Conservation (phyloP, 495 filamentous ascomycete species). For the Cenococcum geophilum region DNA sequence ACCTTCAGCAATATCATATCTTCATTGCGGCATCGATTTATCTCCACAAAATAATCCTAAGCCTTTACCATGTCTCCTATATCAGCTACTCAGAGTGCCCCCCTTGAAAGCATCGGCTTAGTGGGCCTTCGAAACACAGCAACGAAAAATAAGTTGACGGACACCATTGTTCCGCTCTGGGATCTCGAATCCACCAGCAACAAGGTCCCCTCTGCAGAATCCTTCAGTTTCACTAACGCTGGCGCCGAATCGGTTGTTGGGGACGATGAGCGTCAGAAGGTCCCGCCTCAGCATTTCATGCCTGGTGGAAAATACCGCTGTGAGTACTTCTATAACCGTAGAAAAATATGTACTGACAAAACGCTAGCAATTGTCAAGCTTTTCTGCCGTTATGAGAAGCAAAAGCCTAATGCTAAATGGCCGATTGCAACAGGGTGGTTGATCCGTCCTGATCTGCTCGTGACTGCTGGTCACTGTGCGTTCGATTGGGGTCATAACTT, state of each 20-base stretch:
- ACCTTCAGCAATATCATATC: no score
- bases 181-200: slow-evolving; percentile 5
- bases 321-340: neutral
- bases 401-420: slow-evolving; percentile 10
- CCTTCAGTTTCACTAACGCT: slow-evolving; percentile 6
- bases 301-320: slow-evolving; percentile 16
- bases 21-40: no score
- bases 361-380: slow-evolving; percentile 10
- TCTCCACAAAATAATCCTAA: no score
- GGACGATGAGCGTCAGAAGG: slow-evolving; percentile 10
- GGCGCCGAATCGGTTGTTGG: slow-evolving; percentile 11
- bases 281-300: slow-evolving; percentile 5
- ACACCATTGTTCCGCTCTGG: slow-evolving; percentile 12
- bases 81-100: no score
- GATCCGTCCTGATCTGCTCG: slow-evolving; percentile 30
- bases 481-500: slow-evolving; percentile 38
- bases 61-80: no score
- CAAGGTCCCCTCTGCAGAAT: slow-evolving; percentile 7
- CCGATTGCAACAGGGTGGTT: slow-evolving; percentile 12
- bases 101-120: slow-evolving; percentile 5
- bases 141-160: slow-evolving; percentile 12
- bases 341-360: neutral
- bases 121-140: slow-evolving; percentile 13
- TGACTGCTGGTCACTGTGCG: slow-evolving; percentile 41
- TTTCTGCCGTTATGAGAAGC: slow-evolving; percentile 13